Percentiles rank a stretch among this genome's conserved stretches.
Evolutionary conservation across 176 grass and related monocot genomes (phyloP).

Genomic region (Olyra latifolia): DNA sequence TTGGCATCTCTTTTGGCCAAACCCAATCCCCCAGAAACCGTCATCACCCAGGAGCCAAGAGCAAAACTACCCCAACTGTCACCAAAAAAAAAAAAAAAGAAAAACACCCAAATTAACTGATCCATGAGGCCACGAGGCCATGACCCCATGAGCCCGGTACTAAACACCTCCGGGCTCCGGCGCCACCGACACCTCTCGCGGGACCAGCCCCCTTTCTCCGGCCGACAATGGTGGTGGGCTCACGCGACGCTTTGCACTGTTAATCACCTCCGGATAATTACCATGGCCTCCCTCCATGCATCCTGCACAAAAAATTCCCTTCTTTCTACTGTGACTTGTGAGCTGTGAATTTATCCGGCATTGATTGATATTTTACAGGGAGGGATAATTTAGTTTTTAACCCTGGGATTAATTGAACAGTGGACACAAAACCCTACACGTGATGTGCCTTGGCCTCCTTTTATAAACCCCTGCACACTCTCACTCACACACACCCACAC

Average conservation of each 20-base stretch:
- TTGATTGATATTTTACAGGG: no score
- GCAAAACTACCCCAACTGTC: no score
- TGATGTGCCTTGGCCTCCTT: background rate
- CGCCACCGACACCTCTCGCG: conserved; percentile 26
- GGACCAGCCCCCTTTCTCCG: background rate
- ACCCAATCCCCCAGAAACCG: no score
- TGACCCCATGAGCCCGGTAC: background rate
- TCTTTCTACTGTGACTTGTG: background rate
- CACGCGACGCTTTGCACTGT: background rate
- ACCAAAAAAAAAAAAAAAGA: no score
- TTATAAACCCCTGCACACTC: conserved; percentile 32
- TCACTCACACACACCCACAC: background rate
- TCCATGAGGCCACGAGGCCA: no score
- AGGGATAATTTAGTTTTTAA: background rate
- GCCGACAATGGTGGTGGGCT: background rate
- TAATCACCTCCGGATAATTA: background rate
- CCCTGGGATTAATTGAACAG: background rate
- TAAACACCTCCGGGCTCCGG: background rate
- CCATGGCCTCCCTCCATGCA: background rate
- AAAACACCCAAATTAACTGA: no score
- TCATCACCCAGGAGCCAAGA: no score
- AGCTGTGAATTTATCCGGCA: no score
- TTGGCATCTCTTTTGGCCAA: no score
- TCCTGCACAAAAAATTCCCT: background rate
- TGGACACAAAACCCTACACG: conserved; percentile 28